Percentiles rank a stretch among this genome's conserved stretches.
Conservation (phyloP, 495 filamentous ascomycete genomes). For the Penicillium silybi region DNA sequence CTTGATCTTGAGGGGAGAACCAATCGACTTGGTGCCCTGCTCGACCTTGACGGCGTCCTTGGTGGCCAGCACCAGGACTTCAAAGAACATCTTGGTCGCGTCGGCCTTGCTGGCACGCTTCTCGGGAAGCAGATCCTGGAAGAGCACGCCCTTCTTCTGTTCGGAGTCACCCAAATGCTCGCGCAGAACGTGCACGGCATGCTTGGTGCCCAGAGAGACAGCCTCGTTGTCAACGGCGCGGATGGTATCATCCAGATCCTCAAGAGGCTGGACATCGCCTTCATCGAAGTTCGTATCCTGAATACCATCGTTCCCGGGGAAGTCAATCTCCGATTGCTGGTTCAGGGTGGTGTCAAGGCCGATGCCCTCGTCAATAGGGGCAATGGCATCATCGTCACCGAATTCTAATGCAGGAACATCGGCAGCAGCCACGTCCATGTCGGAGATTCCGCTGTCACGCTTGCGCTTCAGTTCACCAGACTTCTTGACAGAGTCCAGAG, state of each 20-base stretch:
- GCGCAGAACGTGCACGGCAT: slow-evolving; percentile 91
- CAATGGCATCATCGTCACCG: slow-evolving; percentile 55
- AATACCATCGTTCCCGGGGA: slow-evolving; percentile 58
- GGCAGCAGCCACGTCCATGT: slow-evolving; percentile 63
- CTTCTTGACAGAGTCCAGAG: slow-evolving; percentile 71
- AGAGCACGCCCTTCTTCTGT: slow-evolving; percentile 76
- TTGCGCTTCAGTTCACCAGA: slow-evolving; percentile 88
- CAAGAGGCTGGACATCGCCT: slow-evolving; percentile 41
- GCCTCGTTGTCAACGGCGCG: slow-evolving; percentile 78
- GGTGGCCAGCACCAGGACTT: slow-evolving; percentile 89
- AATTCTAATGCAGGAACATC: slow-evolving; percentile 69
- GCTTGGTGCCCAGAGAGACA: slow-evolving; percentile 84
- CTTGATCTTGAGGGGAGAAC: slow-evolving; percentile 71
- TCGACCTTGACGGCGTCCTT: slow-evolving; percentile 99
- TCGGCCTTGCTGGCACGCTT: slow-evolving; percentile 72
- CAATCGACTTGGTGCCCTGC: slow-evolving; percentile 69
- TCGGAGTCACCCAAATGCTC: slow-evolving; percentile 72
- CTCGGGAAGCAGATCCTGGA: slow-evolving; percentile 89
- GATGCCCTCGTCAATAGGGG: slow-evolving; percentile 44
- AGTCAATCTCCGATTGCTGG: slow-evolving; percentile 51
- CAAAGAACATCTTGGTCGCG: slow-evolving; percentile 99
- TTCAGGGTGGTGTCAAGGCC: slow-evolving; percentile 51
- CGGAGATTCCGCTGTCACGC: slow-evolving; percentile 81
- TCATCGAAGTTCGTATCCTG: slow-evolving; percentile 48
- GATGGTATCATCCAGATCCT: slow-evolving; percentile 75